Percentiles rank a stretch among this genome's conserved stretches.
Evolutionary conservation across 441 rosid species (phyloP).

Genomic region (Pelargonium fulgidum): DNA sequence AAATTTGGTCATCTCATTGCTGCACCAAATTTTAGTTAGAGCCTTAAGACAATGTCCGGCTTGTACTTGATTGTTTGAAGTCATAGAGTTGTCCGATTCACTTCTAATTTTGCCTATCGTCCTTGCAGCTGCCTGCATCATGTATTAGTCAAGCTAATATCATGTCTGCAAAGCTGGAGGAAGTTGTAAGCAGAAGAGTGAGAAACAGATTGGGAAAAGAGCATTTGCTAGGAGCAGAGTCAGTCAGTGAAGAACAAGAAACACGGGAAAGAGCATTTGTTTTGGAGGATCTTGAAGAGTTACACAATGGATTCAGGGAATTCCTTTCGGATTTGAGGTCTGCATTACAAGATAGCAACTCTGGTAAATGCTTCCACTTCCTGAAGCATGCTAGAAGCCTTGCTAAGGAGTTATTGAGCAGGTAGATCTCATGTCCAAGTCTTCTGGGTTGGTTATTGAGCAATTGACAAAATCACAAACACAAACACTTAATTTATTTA

Average conservation of each 20-base stretch:
- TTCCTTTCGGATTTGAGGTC: slow-evolving; percentile 39
- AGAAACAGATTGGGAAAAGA: slow-evolving; percentile 20
- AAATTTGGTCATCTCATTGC: too few relatives aligned
- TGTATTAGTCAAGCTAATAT: slow-evolving; percentile 55
- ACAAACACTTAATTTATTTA: too few relatives aligned
- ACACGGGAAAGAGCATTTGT: slow-evolving; percentile 13
- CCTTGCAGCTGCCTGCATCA: slow-evolving; percentile 55
- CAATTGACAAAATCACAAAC: too few relatives aligned
- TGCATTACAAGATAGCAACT: slow-evolving; percentile 33
- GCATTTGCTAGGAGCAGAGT: slow-evolving; percentile 14
- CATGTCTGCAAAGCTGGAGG: slow-evolving; percentile 71
- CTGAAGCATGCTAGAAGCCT: slow-evolving; percentile 42
- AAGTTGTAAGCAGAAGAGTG: slow-evolving; percentile 36
- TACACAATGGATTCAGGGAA: slow-evolving; percentile 24
- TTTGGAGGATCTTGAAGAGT: slow-evolving; percentile 23
- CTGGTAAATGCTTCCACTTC: slow-evolving; percentile 29
- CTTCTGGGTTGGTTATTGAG: too few relatives aligned
- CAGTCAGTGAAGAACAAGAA: slow-evolving; percentile 19
- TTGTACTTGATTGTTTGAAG: not conserved
- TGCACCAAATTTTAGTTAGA: too few relatives aligned
- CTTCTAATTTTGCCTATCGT: not conserved
- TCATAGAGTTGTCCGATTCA: not conserved
- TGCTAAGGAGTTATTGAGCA: slow-evolving; percentile 35
- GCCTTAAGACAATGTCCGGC: not conserved
- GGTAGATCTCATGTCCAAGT: not conserved